Conservation (phyloP, 1,284 basidiomycete genomes). For the Malassezia arunalokei region DNA sequence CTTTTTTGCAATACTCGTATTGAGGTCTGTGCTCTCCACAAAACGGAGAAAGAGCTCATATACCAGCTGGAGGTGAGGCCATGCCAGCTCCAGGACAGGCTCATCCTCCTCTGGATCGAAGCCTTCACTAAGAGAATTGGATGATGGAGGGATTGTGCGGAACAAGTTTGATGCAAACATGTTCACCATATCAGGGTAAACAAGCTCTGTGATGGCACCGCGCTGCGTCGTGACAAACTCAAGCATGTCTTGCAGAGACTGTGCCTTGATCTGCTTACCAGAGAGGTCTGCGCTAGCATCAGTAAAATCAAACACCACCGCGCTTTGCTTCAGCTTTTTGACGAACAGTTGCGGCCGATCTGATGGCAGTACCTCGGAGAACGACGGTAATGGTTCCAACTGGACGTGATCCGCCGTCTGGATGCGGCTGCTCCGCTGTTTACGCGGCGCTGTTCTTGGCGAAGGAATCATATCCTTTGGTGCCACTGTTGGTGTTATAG, state of each 20-base stretch:
- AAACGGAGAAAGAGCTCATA: slow-evolving; percentile 99
- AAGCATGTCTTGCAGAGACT: slow-evolving; percentile 94
- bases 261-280: slow-evolving; percentile 97
- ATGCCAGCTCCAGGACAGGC: slow-evolving; percentile 93
- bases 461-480: slow-evolving; percentile 44
- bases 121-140: slow-evolving; percentile 92
- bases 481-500: slow-evolving; percentile 15
- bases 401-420: slow-evolving; percentile 91
- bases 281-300: slow-evolving; percentile 88
- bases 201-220: slow-evolving; percentile 85
- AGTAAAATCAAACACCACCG: slow-evolving; percentile 96
- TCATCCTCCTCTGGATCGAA: slow-evolving; percentile 99
- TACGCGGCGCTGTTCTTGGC: slow-evolving; percentile 42
- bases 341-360: slow-evolving; percentile 86
- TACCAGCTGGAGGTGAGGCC: slow-evolving; percentile 98
- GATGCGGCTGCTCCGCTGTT: slow-evolving; percentile 55
- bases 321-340: slow-evolving; percentile 88
- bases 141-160: slow-evolving; percentile 96
- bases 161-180: slow-evolving; percentile 90
- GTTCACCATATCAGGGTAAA: slow-evolving; percentile 97
- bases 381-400: slow-evolving; percentile 85
- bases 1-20: slow-evolving; percentile 91
- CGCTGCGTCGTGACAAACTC: slow-evolving; percentile 97
- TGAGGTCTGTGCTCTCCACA: slow-evolving; percentile 94
- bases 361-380: slow-evolving; percentile 77